phyloP scores from a whole-genome alignment of 768 basidiomycete genomes.

The Russula sp. region DNA sequence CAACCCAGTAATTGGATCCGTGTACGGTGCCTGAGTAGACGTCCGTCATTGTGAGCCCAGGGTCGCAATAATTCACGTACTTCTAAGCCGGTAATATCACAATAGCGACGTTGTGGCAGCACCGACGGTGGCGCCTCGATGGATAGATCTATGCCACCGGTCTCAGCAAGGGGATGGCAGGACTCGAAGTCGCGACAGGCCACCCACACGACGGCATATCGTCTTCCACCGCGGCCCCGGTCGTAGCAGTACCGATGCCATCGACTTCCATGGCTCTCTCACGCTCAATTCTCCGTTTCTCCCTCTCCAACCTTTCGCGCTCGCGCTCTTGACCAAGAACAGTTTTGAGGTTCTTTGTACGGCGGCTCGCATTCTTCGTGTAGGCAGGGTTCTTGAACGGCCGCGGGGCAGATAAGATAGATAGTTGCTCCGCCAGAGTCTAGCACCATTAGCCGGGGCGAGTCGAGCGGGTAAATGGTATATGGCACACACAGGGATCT shows the following conservation, averaged over 20 bases:
- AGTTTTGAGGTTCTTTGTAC: constrained; percentile 75
- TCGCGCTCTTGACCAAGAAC: constrained; percentile 77
- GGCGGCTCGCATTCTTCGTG: constrained; percentile 60
- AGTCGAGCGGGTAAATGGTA: not conserved
- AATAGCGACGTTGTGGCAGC: constrained; percentile 68
- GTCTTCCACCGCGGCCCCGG: constrained; percentile 37
- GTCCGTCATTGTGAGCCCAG: not conserved
- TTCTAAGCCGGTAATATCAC: constrained; percentile 84
- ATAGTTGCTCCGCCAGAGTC: constrained; percentile 70
- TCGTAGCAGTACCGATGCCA: constrained; percentile 29
- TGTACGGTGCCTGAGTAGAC: constrained; percentile 62
- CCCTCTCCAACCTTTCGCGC: constrained; percentile 62
- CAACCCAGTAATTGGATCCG: constrained; percentile 72
- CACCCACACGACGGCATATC: constrained; percentile 67
- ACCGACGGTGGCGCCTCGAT: constrained; percentile 84
- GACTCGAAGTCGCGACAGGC: not conserved
- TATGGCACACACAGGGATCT: constrained; percentile 27
- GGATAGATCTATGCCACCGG: constrained; percentile 49
- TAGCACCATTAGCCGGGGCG: constrained; percentile 27
- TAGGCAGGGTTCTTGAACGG: constrained; percentile 77
- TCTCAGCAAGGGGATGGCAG: not conserved
- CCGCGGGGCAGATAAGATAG: constrained; percentile 60
- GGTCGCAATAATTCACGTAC: constrained; percentile 32
- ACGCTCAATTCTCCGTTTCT: constrained; percentile 46
- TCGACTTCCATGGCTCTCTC: constrained; percentile 54